A percentile compares a stretch with the other conserved stretches of the same genome.
phyloP scores from a whole-genome alignment of 1,139 yeast genomes.

The Zygoascus meyerae region DNA sequence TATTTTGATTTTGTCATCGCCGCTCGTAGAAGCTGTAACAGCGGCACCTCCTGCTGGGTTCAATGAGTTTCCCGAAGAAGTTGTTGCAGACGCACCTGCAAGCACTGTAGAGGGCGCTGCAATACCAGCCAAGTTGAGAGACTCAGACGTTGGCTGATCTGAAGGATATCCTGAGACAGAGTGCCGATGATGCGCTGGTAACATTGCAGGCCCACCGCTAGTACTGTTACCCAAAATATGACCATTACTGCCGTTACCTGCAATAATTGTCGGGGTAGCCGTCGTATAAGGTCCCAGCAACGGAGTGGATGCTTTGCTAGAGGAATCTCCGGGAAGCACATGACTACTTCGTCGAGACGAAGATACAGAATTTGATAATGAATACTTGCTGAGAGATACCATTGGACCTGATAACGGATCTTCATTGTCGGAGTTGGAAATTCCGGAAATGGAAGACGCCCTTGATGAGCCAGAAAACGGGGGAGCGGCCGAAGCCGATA shows the following conservation, averaged over 20 bases:
- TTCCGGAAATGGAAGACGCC: constrained; percentile 26
- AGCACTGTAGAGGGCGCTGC: background rate
- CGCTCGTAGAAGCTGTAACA: constrained; percentile 4
- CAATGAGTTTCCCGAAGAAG: background rate
- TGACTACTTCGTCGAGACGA: constrained; percentile 28
- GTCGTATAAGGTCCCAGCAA: constrained; percentile 2
- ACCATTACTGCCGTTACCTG: constrained; percentile 1
- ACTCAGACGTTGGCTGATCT: too few relatives aligned
- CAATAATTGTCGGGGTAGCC: background rate
- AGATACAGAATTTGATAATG: constrained; percentile 20
- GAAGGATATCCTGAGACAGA: constrained; percentile 2
- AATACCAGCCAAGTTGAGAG: background rate
- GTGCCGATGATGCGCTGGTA: background rate
- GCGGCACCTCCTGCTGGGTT: background rate
- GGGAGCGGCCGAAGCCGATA: constrained; percentile 17
- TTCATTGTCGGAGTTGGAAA: constrained; percentile 27
- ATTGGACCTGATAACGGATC: constrained; percentile 27
- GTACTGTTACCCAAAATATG: background rate
- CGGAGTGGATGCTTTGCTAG: constrained; percentile 2
- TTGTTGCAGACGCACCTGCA: background rate
- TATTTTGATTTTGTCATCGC: constrained; percentile 22
- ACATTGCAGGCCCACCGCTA: background rate
- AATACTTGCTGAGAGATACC: constrained; percentile 28
- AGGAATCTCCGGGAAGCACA: constrained; percentile 15
- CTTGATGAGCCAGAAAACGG: constrained; percentile 18